phyloP scores from a whole-genome alignment of 352 stramenopile species.

The Phytophthora sp. region DNA sequence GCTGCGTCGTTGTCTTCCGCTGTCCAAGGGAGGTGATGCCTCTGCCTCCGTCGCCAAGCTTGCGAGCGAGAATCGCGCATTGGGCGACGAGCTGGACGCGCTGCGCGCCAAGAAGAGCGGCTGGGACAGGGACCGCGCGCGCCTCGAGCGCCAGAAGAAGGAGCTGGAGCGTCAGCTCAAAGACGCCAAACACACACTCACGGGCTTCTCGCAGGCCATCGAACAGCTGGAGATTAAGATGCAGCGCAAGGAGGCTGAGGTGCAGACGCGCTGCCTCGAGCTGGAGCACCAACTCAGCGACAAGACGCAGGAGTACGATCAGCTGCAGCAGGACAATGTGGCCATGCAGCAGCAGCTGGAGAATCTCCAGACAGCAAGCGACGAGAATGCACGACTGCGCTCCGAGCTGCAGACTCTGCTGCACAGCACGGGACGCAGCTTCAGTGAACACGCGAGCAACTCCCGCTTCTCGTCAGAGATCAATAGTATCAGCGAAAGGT shows the following conservation, averaged over 20 bases:
- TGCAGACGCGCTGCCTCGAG: conserved; percentile 56
- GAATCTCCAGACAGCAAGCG: conserved; percentile 49
- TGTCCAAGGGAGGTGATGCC: conserved; percentile 34
- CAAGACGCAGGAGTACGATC: conserved; percentile 52
- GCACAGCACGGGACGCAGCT: conserved; percentile 6
- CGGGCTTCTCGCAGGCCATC: conserved; percentile 68
- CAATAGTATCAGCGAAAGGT: conserved; percentile 37
- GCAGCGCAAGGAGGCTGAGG: conserved; percentile 71
- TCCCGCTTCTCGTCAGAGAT: conserved; percentile 40
- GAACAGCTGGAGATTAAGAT: conserved; percentile 84
- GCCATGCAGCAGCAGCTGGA: conserved; percentile 31
- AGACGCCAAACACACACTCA: conserved; percentile 61
- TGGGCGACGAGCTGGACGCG: conserved; percentile 68
- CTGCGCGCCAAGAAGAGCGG: conserved; percentile 43
- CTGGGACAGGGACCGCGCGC: conserved; percentile 53
- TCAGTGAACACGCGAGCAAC: conserved; percentile 8
- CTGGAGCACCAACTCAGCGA: conserved; percentile 57
- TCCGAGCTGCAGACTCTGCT: conserved; percentile 43
- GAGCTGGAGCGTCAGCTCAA: conserved; percentile 67
- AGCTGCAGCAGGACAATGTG: conserved; percentile 37
- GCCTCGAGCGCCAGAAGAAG: conserved; percentile 49
- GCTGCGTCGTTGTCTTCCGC: conserved; percentile 47
- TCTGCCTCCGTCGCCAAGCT: conserved; percentile 48
- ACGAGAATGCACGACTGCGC: conserved; percentile 50
- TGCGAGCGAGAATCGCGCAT: conserved; percentile 57